Base-by-base conservation (phyloP, 495 filamentous ascomycete species). In the Penicillium bovifimosum region DNA sequence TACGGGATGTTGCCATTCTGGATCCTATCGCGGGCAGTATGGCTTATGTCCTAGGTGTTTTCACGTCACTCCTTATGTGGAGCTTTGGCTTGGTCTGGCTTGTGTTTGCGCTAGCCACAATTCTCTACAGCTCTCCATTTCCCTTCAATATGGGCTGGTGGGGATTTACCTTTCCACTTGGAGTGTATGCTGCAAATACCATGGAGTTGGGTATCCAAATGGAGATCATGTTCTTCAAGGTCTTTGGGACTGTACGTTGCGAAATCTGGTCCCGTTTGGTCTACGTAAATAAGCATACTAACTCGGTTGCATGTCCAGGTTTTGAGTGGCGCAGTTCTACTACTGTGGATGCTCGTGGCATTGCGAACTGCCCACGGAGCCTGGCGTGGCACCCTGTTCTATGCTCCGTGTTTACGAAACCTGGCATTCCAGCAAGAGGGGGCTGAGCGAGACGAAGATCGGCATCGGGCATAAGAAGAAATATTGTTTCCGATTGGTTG, bases 121-220 rank as follows among this genome's bases (percentile, higher is more conserved):
- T 77, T 33, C 51, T 63, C 13, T 55, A 64, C 38, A 60, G 55
- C 20, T 63, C 56, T 7, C 71, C 62, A 0, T 81, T 82, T 48
- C 80, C 79, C 0, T 84, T 83, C 59, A 82, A 81, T 54, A 81
- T 82, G 75, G 79, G 80, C 2, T 83, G 80, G 80, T 84, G 80
- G 80, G 78, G 76, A 11, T 82, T 84, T 43, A 79, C 74, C 0
- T 84, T 83, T 45, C 80, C 81, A 0, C 57, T 82, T 16, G 79
- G 77, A n/a, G 76, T 80, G 6, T 80, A 77, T 56, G 72, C 79
- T 0, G 63, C 74, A 16, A 74, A 68, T 16, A 79, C 80, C 5
- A 69, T 70, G 14, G 55, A 65, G 17, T 54, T 82, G 7, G 77
- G 68, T 1, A 50, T 65, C 28, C 74, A 80, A 52, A 40, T 81